Evolutionary conservation across 345 rosid genomes (phyloP), one percentile per base, ranked within the genome.

Genomic region (Balakata baccata): DNA sequence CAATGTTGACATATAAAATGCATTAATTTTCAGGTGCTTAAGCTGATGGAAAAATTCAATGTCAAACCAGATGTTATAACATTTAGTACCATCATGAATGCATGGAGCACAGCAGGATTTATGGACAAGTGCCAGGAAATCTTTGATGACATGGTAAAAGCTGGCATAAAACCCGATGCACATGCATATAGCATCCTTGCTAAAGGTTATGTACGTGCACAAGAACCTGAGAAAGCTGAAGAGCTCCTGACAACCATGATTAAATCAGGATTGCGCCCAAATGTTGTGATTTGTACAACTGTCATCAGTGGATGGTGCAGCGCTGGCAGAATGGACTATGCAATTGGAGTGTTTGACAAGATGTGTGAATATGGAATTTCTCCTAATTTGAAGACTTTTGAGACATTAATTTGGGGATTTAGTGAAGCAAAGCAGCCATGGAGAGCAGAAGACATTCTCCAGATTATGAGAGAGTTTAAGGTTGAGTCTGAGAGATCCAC

Each of bases 71-170:
- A 87, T 77, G 89, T 85, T 54, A 83, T 89, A 79, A 89, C 89
- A 0, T 87, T 81, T 78, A 87, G 90, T 73, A 89, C 89, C 38
- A 87, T 87, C 60, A 89, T 89, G 90, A 87, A 89, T 68, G 88
- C 87, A 22, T 89, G 92, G 92, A 89, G 92, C 84, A 82, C 88
- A 34, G 90, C 89, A 16, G 92, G 92, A 54, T 87, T 74, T 71
- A 89, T 89, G 89, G 83, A 79, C 70, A 89, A 84, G 78, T 86
- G 90, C 73, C 80, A 82, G 59, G 85, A 85, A 77, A 83, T 85
- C 66, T 89, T 87, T 65, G 82, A 89, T 80, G 86, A 86, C 78
- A 86, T 86, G 90, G 75, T 81, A 61, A 82, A 82, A 54, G 86
- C 90, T 41, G 89, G 90, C 23, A 79, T 86, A 70, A 73, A 82